A percentile compares a stretch with the other conserved stretches of the same genome.
Evolutionary conservation across 306 rosid species (phyloP).

Genomic region (Castanospermum australe): DNA sequence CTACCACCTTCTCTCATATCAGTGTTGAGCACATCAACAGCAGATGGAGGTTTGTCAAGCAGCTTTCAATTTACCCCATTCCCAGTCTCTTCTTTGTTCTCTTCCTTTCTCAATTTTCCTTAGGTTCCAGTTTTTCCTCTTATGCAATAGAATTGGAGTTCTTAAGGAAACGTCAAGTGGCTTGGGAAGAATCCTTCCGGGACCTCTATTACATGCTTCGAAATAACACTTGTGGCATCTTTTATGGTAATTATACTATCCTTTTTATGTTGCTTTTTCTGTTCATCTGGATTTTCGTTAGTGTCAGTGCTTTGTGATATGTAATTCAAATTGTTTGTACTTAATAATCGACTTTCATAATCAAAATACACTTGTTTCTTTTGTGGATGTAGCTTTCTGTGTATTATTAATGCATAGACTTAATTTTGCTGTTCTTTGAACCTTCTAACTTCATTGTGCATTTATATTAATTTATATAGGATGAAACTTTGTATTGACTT

Average conservation of each 20-base stretch:
- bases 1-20: conserved; percentile 76
- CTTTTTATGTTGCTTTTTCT: background rate
- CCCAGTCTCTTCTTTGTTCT: background rate
- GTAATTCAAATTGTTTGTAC: background rate
- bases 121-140: background rate
- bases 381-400: background rate
- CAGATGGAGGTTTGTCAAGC: conserved; percentile 59
- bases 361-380: conserved; percentile 3
- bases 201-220: conserved; percentile 90
- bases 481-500: conserved; percentile 14
- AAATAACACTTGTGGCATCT: conserved; percentile 68
- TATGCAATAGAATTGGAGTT: conserved; percentile 73
- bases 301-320: background rate
- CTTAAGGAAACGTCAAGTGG: conserved; percentile 61
- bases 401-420: conserved; percentile 3
- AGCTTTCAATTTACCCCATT: background rate
- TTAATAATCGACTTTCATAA: background rate
- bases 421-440: background rate
- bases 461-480: background rate
- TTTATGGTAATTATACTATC: conserved; percentile 66
- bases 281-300: background rate
- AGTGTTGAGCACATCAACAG: conserved; percentile 61
- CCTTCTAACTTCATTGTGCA: conserved; percentile 13
- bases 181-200: conserved; percentile 91
- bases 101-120: conserved; percentile 15